These are phyloP conservation scores for Eudorina sp. DNA, from an alignment of 139 green algal genomes.

Conservation along the genomic window DNA sequence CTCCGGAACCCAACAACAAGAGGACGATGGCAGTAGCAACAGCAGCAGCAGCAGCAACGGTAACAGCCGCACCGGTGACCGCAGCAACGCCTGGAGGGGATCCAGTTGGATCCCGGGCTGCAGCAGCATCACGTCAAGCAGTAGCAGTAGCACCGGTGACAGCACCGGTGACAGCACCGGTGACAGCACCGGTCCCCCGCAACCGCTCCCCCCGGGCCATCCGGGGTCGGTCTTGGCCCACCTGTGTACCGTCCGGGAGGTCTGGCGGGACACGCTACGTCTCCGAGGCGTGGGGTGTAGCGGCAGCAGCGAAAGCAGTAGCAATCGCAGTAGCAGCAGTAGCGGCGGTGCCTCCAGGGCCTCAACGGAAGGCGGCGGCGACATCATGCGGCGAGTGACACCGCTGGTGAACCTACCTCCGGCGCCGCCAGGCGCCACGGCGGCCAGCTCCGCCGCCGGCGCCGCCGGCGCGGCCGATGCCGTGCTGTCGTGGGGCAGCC, in stretches of 20 bases:
- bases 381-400: conserved; percentile 65
- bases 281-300: too few relatives aligned
- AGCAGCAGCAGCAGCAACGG: not conserved
- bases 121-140: not conserved
- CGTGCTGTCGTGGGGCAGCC: conserved; percentile 50
- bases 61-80: not conserved
- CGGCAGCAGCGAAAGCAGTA: not conserved
- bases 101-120: not conserved
- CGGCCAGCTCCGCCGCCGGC: not conserved
- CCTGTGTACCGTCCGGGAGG: not conserved
- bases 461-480: not conserved
- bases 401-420: conserved; percentile 45
- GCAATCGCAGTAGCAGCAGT: not conserved
- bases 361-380: conserved; percentile 21
- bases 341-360: too few relatives aligned
- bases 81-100: not conserved
- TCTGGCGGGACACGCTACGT: not conserved
- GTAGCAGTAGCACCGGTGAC: not conserved
- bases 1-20: not conserved
- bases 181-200: too few relatives aligned
- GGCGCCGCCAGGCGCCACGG: not conserved
- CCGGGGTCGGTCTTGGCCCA: not conserved
- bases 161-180: not conserved
- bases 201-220: not conserved
- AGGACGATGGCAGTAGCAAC: not conserved